Percentiles rank a stretch among this genome's conserved stretches.
Evolutionary conservation across 208 protist species (phyloP).

Genomic region (Leishmania arabica): DNA sequence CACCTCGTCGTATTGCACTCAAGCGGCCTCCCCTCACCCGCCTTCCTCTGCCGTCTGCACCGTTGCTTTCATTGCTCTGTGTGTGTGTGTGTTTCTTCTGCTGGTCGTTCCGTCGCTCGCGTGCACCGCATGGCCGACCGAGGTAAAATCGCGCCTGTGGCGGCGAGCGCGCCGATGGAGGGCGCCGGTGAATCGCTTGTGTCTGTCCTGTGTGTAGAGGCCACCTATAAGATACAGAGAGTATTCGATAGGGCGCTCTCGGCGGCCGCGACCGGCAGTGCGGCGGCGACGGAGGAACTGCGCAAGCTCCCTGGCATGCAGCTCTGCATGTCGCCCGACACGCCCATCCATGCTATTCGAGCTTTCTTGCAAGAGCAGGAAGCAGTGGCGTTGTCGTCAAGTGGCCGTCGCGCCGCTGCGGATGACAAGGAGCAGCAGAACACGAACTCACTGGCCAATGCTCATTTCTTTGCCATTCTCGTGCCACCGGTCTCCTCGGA

Average conservation of each 20-base stretch:
- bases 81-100: not conserved
- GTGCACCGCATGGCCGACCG: not conserved
- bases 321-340: conserved; percentile 20
- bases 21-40: not conserved
- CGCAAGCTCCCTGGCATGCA: conserved; percentile 20
- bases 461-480: conserved; percentile 26
- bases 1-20: not conserved
- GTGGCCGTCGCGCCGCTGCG: not conserved
- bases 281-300: conserved; percentile 10
- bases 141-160: conserved; percentile 26
- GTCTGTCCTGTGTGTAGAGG: conserved; percentile 23
- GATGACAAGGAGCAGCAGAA: not conserved
- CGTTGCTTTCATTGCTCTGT: not conserved
- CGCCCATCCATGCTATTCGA: conserved; percentile 23
- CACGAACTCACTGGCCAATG: conserved; percentile 5
- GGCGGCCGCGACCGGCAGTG: not conserved
- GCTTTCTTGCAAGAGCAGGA: conserved; percentile 20
- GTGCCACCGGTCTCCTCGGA: conserved; percentile 4
- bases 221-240: conserved; percentile 11
- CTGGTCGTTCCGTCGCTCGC: not conserved
- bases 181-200: conserved; percentile 9
- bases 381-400: not conserved
- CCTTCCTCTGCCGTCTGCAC: not conserved
- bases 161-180: conserved; percentile 7
- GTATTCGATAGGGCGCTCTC: conserved; percentile 7